These are phyloP conservation scores for Vickermania spadyakhi DNA, from an alignment of 208 protist genomes.

Conservation along the genomic window DNA sequence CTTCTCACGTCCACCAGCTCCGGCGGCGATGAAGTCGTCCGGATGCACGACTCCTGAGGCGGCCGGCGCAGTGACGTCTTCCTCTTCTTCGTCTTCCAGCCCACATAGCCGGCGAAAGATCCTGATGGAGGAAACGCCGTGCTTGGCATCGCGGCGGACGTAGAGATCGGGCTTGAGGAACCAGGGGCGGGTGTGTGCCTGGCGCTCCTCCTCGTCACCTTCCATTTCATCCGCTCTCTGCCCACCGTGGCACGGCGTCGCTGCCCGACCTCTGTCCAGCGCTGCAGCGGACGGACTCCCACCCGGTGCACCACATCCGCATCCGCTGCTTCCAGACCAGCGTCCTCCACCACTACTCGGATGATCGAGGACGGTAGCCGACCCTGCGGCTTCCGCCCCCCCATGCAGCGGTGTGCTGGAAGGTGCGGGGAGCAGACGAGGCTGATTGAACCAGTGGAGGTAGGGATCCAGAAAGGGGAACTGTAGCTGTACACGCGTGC, in stretches of 20 bases:
- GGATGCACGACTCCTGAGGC: not conserved
- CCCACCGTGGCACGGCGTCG: not conserved
- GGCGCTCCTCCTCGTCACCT: not conserved
- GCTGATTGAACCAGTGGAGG: slow-evolving; percentile 15
- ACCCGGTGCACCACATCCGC: not conserved
- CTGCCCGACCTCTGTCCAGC: not conserved
- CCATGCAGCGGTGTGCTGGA: too few relatives aligned
- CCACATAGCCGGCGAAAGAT: slow-evolving; percentile 26
- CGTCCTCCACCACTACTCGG: not conserved
- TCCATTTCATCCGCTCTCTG: slow-evolving; percentile 14
- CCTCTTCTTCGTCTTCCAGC: not conserved
- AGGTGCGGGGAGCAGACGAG: not conserved
- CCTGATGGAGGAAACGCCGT: slow-evolving; percentile 28
- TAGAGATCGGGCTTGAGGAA: slow-evolving; percentile 57
- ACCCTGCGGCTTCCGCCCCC: not conserved
- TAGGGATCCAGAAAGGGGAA: slow-evolving; percentile 50
- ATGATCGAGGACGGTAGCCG: not conserved
- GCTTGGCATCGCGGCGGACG: slow-evolving; percentile 18
- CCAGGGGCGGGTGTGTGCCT: slow-evolving; percentile 32
- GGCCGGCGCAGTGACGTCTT: not conserved
- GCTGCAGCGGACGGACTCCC: not conserved
- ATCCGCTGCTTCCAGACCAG: not conserved
- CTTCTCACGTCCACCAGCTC: too few relatives aligned
- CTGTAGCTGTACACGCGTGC: slow-evolving; percentile 10
- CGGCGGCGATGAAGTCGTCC: too few relatives aligned